Conservation (phyloP, 495 filamentous ascomycete species). For the Aspergillus haitiensis region DNA sequence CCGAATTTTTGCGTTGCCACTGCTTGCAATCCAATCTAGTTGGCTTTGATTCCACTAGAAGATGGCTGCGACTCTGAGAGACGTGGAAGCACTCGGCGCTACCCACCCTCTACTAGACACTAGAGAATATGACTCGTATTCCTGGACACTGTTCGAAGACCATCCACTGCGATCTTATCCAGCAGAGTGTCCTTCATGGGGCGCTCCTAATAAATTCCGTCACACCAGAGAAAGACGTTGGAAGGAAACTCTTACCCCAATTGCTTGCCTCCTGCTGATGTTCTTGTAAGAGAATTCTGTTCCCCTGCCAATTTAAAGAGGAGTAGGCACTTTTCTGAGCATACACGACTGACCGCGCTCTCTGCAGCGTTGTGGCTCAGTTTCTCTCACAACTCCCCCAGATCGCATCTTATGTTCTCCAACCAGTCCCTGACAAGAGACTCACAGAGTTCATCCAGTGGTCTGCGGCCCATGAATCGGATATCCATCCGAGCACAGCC, state of each 20-base stretch:
- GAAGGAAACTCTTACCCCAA: conserved; percentile 27
- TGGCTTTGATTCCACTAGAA: not conserved
- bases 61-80: conserved; percentile 8
- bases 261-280: conserved; percentile 33
- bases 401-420: conserved; percentile 20
- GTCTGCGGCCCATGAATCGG: conserved; percentile 18
- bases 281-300: conserved; percentile 31
- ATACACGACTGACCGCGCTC: conserved; percentile 1
- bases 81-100: conserved; percentile 4
- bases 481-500: conserved; percentile 51
- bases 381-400: conserved; percentile 24
- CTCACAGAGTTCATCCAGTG: conserved; percentile 19
- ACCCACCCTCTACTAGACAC: conserved; percentile 15
- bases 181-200: conserved; percentile 36
- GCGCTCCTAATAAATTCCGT: conserved; percentile 23
- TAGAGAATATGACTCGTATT: conserved; percentile 33
- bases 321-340: not conserved
- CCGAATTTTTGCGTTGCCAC: not conserved
- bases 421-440: conserved; percentile 2
- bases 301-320: not conserved
- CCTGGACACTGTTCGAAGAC: conserved; percentile 38
- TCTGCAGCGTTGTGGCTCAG: conserved; percentile 24
- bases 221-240: conserved; percentile 23
- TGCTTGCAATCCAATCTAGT: not conserved
- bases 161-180: conserved; percentile 45